A percentile compares a stretch with the other conserved stretches of the same genome.
Conservation (phyloP, 345 rosid species). For the Salix udensis region DNA sequence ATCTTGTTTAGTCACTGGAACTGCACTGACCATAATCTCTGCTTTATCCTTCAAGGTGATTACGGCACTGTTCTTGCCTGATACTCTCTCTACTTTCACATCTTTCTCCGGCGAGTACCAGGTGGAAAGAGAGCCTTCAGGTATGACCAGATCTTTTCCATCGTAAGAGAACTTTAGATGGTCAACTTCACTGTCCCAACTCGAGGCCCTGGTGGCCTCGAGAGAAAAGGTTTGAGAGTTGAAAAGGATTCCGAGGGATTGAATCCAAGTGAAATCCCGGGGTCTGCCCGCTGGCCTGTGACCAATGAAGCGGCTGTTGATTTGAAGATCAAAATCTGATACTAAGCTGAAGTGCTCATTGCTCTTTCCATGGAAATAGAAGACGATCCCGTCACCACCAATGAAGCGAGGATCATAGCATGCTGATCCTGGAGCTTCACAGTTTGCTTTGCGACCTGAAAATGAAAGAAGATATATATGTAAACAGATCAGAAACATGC, state of each 20-base stretch:
- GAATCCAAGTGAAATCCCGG: slow-evolving; percentile 72
- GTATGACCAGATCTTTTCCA: slow-evolving; percentile 40
- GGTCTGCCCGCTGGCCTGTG: slow-evolving; percentile 43
- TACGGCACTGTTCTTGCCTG: slow-evolving; percentile 46
- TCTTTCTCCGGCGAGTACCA: slow-evolving; percentile 47
- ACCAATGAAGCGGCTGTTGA: slow-evolving; percentile 61
- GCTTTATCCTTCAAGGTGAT: slow-evolving; percentile 41
- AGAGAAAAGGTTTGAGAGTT: slow-evolving; percentile 51
- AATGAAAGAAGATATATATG: neutral
- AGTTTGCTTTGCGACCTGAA: slow-evolving; percentile 29
- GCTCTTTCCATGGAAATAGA: slow-evolving; percentile 63
- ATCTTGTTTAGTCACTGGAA: slow-evolving; percentile 71
- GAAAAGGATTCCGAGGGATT: slow-evolving; percentile 52
- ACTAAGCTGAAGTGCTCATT: slow-evolving; percentile 52
- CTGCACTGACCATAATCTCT: slow-evolving; percentile 56
- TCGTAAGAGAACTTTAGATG: slow-evolving; percentile 52
- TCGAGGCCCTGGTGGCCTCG: slow-evolving; percentile 46
- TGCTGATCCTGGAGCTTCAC: slow-evolving; percentile 49
- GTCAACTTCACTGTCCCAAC: slow-evolving; percentile 51
- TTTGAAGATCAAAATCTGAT: slow-evolving; percentile 49
- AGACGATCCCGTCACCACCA: slow-evolving; percentile 56
- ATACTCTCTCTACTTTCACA: slow-evolving; percentile 53
- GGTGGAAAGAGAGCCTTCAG: no score
- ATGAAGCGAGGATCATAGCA: slow-evolving; percentile 65
- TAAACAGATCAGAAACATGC: neutral